Evolutionary conservation across 164 flowering plant genomes (phyloP).

Genomic region (Dillenia suffruticosa): DNA sequence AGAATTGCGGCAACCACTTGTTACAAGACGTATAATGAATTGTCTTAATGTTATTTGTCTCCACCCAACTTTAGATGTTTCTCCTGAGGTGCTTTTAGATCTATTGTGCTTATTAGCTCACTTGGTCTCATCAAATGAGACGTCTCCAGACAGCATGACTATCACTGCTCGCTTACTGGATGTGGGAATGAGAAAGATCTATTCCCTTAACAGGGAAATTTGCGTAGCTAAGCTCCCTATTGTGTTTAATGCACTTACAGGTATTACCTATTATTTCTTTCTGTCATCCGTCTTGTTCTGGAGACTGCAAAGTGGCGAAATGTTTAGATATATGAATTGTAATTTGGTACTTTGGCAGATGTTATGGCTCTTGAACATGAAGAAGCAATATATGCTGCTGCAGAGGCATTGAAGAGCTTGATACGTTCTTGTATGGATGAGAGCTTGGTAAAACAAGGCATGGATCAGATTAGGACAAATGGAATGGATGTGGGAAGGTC

Average conservation of each 20-base stretch:
- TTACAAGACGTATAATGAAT: conserved; percentile 65
- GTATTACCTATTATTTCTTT: conserved; percentile 26
- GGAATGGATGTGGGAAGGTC: conserved; percentile 34
- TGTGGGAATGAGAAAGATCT: conserved; percentile 67
- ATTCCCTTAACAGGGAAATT: conserved; percentile 49
- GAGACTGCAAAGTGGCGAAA: background rate
- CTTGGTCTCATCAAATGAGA: conserved; percentile 45
- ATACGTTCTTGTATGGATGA: conserved; percentile 74
- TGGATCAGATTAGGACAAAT: conserved; percentile 35
- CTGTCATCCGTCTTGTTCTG: background rate
- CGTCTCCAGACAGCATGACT: conserved; percentile 70
- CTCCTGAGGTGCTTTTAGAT: conserved; percentile 63
- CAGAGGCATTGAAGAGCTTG: conserved; percentile 58
- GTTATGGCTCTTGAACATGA: conserved; percentile 73
- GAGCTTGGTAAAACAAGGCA: conserved; percentile 69
- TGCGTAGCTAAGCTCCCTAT: conserved; percentile 74
- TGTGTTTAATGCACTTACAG: conserved; percentile 72
- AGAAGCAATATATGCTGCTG: conserved; percentile 75
- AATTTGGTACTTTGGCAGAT: conserved; percentile 38
- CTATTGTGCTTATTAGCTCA: conserved; percentile 57
- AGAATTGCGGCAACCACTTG: conserved; percentile 60
- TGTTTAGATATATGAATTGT: background rate
- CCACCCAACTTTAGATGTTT: conserved; percentile 40
- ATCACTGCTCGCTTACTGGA: conserved; percentile 71
- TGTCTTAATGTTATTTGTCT: conserved; percentile 54